Base-by-base conservation (phyloP, 2,329 filamentous ascomycete genomes). In the Aspergillus fumigatus region DNA sequence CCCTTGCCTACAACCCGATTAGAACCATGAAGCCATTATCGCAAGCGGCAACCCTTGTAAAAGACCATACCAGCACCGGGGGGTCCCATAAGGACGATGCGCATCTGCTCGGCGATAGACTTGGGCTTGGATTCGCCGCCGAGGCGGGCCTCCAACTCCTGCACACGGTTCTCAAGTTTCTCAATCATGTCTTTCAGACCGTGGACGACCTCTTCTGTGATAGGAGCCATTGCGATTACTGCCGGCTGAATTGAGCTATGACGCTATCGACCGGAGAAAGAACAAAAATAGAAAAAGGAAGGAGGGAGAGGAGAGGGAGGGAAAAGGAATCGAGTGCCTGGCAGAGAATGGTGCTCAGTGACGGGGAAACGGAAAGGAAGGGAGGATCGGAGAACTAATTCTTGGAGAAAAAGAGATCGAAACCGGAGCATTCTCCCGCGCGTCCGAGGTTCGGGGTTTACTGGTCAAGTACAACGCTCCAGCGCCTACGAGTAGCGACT, bases 81-180 rank as follows among this genome's bases (percentile, higher is more conserved):
- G 73, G 94, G 94, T 40, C 94, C 94, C 81, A 99, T 97, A 71
- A 99, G 81, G 70, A 99, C 92, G 89, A 99, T 96, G 79, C 94
- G 88, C 77, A 99, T 85, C 71, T 88, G 84, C 66, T 88, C 82
- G 41, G 81, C 66, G 59, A 76, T 38, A 60, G 81, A 82, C 69
- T 78, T 80, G 59, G 79, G 65, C 63, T 74, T 72, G 59, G 81
- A 78, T 67, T 73, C 72, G 71, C 75, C 67, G 65, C 76, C 72
- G 58, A 94, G 80, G 73, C 86, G 86, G 71, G 83, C 77, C 78
- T 99, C 94, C 65, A 99, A 85, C 72, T 90, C 84, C 77, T 88
- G 87, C 69, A 99, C 89, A 71, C 93, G 88, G 73, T 85, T 80
- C 79, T 97, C 92, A 68, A 99, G 88, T 78, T 85, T 85, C 73